Evolutionary conservation across 192 early-diverging fungal genomes (phyloP), one percentile per base, ranked within the genome.

Genomic region (Podochytrium sp.): DNA sequence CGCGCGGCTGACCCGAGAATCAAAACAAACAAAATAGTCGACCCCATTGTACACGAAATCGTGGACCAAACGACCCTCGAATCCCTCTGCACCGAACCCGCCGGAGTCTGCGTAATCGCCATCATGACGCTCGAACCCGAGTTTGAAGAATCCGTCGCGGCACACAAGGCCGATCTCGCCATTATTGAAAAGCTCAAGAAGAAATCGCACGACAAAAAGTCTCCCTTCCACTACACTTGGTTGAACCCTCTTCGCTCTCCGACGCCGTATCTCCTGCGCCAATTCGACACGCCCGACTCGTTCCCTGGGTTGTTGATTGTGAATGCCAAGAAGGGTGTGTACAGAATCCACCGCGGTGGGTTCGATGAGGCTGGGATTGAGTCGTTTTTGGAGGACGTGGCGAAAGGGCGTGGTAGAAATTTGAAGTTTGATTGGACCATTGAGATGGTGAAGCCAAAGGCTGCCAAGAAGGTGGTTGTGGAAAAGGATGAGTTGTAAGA

Each of bases 61-160:
- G 73, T 51, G 3, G 67, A 65, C 43, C 84, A 91, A 62, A 62
- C 68, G 23, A 81, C 85, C n/a, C 79, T 91, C 6, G 75, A 84
- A 39, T 58, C 59, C 2, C 74, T 76, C 25, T 90, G 88, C 73
- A 61, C 85, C 14, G 41, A 76, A 2, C 71, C 71, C 7, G 53
- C 57, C n/a, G 79, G 76, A 50, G 65, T 62, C 38, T 89, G 86
- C 41, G 74, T 80, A n/a, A 65, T 90, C 65, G 79, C 86, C 18
- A 76, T 89, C 47, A 32, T 87, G 55, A 62, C 74, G 56, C 76
- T 80, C 68, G 83, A 82, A 58, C 69, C 78, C 25, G 82, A 84
- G 23, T 83, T 65, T 73, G 42, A 37, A 37, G 81, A 82, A 55
- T 78, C 71, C 66, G 71, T 74, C 12, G 56, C 57, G 16, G 77